Base-by-base conservation (phyloP, 352 stramenopile genomes). In the Thraustochytrium striatum region DNA sequence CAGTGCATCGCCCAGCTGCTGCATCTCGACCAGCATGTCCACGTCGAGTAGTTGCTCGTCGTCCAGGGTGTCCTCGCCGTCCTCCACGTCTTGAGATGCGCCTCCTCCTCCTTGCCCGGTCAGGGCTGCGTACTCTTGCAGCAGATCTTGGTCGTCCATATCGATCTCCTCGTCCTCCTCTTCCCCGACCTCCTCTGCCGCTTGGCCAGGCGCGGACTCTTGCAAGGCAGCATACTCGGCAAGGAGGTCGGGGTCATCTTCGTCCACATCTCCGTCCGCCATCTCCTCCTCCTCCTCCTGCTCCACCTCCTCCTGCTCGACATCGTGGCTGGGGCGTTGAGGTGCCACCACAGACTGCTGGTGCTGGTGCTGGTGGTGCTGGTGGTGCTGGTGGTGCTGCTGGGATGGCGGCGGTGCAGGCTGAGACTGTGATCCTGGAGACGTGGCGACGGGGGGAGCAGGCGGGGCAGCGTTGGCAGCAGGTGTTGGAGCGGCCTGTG, bases 11-110 rank as follows among this genome's bases (percentile, higher is more conserved):
- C 65, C 65, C 1, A 75, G 41, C 36, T 75, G 41, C n/a, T 47
- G 16, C 33, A 75, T 30, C 16, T 75, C 65, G 16, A 21, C 65
- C n/a, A 75, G 43, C 1, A 25, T 72, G 30, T 75, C 65, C 16
- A 75, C 44, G 36, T 75, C 65, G 5, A 75, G 47, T 1, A 75
- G 65, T 25, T 75, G 41, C 7, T 75, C 65, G 52, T 75, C 65
- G 13, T 39, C 44, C n/a, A 62, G 47, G 25, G 47, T 55, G 47
- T 55, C 47, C 16, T 55, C 47, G 47, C 47, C 47, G 47, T 21
- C 16, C 47, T 55, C 47, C 16, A 21, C 47, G 47, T 55, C 47
- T 55, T 55, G 16, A 55, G 25, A 55, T 25, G 16, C 47, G 25
- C 47, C 47, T n/a, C n/a, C n/a, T n/a, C n/a, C n/a, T n/a, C n/a